Percentiles rank a stretch among this genome's conserved stretches.
phyloP scores from a whole-genome alignment of 306 rosid species.

The Castanea mollissima region DNA sequence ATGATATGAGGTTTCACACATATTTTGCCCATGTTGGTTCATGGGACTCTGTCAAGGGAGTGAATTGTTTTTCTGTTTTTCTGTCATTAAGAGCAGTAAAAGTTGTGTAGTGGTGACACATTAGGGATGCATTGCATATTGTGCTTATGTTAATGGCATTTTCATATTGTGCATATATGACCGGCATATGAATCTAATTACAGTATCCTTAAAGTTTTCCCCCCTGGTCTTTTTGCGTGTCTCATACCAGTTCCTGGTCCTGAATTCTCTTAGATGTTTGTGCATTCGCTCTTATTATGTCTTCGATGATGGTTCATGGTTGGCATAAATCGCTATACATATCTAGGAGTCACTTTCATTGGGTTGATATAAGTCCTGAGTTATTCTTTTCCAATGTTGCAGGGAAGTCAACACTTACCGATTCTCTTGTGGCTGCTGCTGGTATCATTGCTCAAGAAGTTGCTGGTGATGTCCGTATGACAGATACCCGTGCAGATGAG shows the following conservation, averaged over 20 bases:
- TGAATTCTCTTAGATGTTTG: not conserved
- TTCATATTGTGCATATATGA: not conserved
- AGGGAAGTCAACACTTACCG: slow-evolving; percentile 75
- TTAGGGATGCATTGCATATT: not conserved
- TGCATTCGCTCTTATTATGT: too few relatives aligned
- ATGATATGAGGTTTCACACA: slow-evolving; percentile 36
- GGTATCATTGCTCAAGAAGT: slow-evolving; percentile 78
- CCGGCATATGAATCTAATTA: not conserved
- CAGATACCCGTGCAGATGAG: slow-evolving; percentile 78
- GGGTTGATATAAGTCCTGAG: not conserved
- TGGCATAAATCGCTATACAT: not conserved
- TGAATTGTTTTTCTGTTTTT: too few relatives aligned
- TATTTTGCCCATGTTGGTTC: not conserved
- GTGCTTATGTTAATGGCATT: not conserved
- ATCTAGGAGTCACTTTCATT: not conserved
- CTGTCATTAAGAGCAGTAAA: too few relatives aligned
- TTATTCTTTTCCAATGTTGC: not conserved
- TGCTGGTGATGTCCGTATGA: slow-evolving; percentile 84
- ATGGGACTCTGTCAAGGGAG: not conserved
- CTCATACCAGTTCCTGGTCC: not conserved
- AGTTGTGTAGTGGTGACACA: not conserved
- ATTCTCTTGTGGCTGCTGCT: slow-evolving; percentile 85
- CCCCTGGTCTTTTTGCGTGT: not conserved
- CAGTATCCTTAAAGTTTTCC: not conserved
- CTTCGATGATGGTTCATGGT: not conserved